Evolutionary conservation across 208 protist genomes (phyloP).

Genomic region (Spironucleus salmonicida): DNA sequence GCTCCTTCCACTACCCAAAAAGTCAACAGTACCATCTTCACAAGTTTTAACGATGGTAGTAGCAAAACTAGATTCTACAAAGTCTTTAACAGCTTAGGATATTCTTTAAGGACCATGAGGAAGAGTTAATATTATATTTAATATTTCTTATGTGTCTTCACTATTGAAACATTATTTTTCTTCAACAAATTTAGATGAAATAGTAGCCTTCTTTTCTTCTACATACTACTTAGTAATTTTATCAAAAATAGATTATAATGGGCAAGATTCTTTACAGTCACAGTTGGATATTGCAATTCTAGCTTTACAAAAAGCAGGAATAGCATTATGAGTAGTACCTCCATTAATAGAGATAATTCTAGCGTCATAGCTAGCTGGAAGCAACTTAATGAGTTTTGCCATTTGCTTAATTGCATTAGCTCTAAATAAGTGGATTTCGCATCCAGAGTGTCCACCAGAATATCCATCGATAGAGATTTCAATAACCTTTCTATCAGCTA

Average conservation of each 20-base stretch:
- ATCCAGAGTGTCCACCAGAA: constrained; percentile 37
- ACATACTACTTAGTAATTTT: too few species aligned
- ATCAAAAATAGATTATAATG: too few species aligned
- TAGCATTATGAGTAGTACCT: constrained; percentile 34
- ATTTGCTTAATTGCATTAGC: constrained; percentile 38
- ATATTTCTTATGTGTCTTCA: neutral
- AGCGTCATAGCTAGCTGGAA: neutral
- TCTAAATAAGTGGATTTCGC: constrained; percentile 31
- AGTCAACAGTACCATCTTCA: neutral
- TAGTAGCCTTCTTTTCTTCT: too few species aligned
- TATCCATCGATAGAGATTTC: neutral
- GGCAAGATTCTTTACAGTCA: too few species aligned
- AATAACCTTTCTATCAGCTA: neutral
- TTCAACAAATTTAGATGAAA: too few species aligned
- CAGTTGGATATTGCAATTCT: too few species aligned
- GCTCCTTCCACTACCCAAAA: constrained; percentile 18
- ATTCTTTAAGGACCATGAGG: constrained; percentile 32
- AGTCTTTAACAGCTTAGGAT: constrained; percentile 5
- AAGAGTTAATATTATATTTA: constrained; percentile 25
- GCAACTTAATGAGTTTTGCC: neutral
- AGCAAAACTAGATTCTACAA: constrained; percentile 35
- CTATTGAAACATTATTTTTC: too few species aligned
- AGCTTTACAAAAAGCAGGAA: constrained; percentile 15
- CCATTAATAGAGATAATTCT: neutral
- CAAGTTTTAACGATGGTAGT: constrained; percentile 10